Evolutionary conservation across 345 rosid genomes (phyloP).

Genomic region (Corchorus capsularis): DNA sequence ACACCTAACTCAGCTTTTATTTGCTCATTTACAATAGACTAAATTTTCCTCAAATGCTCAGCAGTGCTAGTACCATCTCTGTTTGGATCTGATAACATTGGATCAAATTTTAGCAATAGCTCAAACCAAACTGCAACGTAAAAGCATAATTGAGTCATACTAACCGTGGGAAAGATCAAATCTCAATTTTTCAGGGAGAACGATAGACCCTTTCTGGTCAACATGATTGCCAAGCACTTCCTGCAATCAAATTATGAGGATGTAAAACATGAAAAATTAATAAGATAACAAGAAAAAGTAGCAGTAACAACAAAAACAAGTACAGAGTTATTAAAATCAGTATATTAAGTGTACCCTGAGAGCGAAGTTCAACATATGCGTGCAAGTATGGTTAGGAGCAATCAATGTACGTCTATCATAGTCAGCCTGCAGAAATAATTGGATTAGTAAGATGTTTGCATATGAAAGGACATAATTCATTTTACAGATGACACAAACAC

Average conservation of each 20-base stretch:
- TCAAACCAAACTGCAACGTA: conserved; percentile 16
- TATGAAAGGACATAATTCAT: background rate
- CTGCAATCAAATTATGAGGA: conserved; percentile 40
- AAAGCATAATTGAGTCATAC: conserved; percentile 17
- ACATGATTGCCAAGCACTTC: conserved; percentile 94
- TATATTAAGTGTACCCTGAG: conserved; percentile 48
- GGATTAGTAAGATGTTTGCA: background rate
- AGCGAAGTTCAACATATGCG: conserved; percentile 97
- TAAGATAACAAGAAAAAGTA: background rate
- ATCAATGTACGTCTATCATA: conserved; percentile 84
- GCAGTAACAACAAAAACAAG: conserved; percentile 1
- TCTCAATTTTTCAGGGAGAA: conserved; percentile 94
- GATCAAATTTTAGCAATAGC: conserved; percentile 23
- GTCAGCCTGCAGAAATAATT: conserved; percentile 66
- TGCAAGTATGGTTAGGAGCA: conserved; percentile 97
- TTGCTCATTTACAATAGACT: conserved; percentile 86
- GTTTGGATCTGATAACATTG: conserved; percentile 11
- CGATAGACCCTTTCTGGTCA: conserved; percentile 98
- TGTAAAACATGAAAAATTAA: conserved; percentile 6
- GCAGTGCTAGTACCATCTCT: conserved; percentile 86
- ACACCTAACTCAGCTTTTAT: conserved; percentile 86
- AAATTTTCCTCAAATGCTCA: conserved; percentile 70
- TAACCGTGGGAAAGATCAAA: conserved; percentile 97
- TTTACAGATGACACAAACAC: background rate
- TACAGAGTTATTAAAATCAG: background rate